Conservation (phyloP, 441 rosid genomes). For the Pelargonium australe region DNA sequence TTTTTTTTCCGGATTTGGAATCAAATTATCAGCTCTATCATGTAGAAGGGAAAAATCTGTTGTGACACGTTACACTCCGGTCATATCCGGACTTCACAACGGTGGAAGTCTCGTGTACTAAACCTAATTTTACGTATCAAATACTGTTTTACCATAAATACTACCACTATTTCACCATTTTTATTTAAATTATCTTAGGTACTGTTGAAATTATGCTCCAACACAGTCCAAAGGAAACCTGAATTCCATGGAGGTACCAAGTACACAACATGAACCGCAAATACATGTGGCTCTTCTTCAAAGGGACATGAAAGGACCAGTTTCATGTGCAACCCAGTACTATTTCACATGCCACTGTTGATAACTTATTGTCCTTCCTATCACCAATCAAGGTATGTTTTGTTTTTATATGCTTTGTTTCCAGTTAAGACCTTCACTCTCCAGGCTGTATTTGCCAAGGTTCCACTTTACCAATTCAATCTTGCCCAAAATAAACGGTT, state of each 20-base stretch:
- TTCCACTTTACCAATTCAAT: too few relatives aligned
- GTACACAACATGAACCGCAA: not conserved
- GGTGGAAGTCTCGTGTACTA: too few relatives aligned
- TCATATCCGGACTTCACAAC: too few relatives aligned
- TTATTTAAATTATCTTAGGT: not conserved
- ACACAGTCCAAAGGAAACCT: not conserved
- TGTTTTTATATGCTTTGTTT: not conserved
- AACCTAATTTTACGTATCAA: too few relatives aligned
- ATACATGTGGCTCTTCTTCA: not conserved
- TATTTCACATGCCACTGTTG: not conserved
- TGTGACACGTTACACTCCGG: too few relatives aligned
- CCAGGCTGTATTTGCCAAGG: too few relatives aligned
- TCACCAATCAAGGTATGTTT: not conserved
- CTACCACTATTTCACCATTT: too few relatives aligned
- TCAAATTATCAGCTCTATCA: too few relatives aligned
- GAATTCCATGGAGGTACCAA: not conserved
- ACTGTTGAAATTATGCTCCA: not conserved
- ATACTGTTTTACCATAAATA: too few relatives aligned
- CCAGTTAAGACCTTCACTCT: not conserved
- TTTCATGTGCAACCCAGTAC: not conserved
- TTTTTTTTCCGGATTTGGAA: too few relatives aligned
- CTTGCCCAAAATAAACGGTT: too few relatives aligned
- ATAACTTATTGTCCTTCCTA: not conserved
- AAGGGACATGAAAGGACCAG: not conserved
- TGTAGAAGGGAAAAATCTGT: too few relatives aligned